Evolutionary conservation across 176 grass and related monocot genomes (phyloP).

Genomic region (Leersia perrieri): DNA sequence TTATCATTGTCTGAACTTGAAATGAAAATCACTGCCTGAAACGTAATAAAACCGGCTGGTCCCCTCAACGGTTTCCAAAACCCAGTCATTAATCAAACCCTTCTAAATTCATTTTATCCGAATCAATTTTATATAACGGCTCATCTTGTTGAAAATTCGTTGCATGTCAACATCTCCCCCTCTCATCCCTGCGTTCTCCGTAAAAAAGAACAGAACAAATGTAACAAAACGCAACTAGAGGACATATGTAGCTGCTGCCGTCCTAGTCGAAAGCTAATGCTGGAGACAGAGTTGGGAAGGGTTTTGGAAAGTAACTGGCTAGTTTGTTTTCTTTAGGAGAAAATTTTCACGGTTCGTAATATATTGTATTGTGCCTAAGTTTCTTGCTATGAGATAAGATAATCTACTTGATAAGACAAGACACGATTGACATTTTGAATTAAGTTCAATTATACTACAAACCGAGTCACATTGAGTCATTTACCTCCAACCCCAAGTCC

Average conservation of each 20-base stretch:
- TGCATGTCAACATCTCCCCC: not conserved
- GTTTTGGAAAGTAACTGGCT: not conserved
- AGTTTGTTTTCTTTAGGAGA: not conserved
- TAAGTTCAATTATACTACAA: not conserved
- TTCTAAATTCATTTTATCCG: too few relatives aligned
- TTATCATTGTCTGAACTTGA: not conserved
- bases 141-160: not conserved
- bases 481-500: not conserved
- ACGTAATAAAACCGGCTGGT: not conserved
- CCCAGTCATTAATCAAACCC: not conserved
- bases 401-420: not conserved
- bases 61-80: not conserved
- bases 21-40: not conserved
- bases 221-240: not conserved
- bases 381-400: not conserved
- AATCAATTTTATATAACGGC: not conserved
- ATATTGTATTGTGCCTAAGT: not conserved
- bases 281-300: not conserved
- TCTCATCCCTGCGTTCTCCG: not conserved
- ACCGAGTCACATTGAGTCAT: not conserved
- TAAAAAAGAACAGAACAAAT: not conserved
- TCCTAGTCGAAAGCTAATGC: not conserved
- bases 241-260: not conserved
- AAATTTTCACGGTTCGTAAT: not conserved
- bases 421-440: not conserved